These are phyloP conservation scores for Coccomyxa subellipsoidea DNA, from an alignment of 163 green algal species.

Conservation along the genomic window DNA sequence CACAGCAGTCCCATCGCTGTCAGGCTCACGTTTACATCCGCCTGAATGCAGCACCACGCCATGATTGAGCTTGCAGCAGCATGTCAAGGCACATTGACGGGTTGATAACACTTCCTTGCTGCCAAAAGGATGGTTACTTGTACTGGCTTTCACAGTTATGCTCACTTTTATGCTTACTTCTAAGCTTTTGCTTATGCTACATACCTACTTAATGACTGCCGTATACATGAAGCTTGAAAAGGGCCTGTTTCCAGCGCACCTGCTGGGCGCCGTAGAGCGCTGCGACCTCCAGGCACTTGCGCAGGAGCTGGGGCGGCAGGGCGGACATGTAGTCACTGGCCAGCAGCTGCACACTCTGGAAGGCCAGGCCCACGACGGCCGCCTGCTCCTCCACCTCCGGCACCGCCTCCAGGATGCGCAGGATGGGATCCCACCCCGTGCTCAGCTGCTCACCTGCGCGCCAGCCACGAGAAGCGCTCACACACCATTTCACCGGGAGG, in stretches of 20 bases:
- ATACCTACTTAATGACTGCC: too few species aligned
- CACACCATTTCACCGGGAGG: background rate
- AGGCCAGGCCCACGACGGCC: conserved; percentile 49
- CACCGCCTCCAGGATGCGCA: conserved; percentile 67
- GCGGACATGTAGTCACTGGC: conserved; percentile 56
- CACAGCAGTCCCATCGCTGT: conserved; percentile 85
- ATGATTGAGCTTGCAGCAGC: too few species aligned
- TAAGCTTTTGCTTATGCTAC: too few species aligned
- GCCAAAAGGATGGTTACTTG: too few species aligned
- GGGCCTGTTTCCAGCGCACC: too few species aligned
- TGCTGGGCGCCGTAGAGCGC: conserved; percentile 55
- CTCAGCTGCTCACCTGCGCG: conserved; percentile 61
- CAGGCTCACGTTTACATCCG: conserved; percentile 82
- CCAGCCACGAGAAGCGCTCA: background rate
- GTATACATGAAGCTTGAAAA: too few species aligned
- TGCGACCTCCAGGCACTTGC: conserved; percentile 43
- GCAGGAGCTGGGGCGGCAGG: conserved; percentile 36
- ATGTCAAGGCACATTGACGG: too few species aligned
- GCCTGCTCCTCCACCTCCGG: conserved; percentile 44
- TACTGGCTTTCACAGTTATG: too few species aligned
- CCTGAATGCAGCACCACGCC: too few species aligned
- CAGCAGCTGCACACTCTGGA: conserved; percentile 70
- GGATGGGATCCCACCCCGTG: conserved; percentile 65
- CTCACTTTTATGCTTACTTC: too few species aligned
- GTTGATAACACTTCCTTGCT: too few species aligned